phyloP scores from a whole-genome alignment of 108 stramenopile species.

The Aurantiochytrium sp. region DNA sequence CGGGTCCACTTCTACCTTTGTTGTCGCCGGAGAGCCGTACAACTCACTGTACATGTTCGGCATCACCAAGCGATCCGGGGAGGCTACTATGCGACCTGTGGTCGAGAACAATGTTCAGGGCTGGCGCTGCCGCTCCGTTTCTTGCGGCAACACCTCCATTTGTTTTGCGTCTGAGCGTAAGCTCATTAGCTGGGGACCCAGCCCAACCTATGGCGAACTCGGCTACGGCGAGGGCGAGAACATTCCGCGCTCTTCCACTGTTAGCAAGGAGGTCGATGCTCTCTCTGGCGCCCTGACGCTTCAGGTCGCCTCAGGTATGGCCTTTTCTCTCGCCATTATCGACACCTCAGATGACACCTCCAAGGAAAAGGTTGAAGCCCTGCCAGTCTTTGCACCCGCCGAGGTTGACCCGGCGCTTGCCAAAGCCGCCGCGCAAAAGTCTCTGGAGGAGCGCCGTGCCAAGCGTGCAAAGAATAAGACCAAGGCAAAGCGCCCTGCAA shows the following conservation, averaged over 20 bases:
- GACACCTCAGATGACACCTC: neutral
- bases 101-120: neutral
- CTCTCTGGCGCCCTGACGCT: neutral
- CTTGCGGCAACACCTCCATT: neutral
- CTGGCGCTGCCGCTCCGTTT: neutral
- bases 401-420: neutral
- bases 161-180: neutral
- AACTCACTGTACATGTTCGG: constrained; percentile 8
- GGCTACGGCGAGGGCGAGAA: neutral
- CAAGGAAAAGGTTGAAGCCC: neutral
- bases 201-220: constrained; percentile 7
- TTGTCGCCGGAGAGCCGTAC: neutral
- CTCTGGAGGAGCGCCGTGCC: neutral
- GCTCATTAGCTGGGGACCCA: neutral
- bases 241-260: neutral
- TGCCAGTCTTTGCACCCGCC: neutral
- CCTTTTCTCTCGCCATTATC: neutral
- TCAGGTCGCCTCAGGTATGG: neutral
- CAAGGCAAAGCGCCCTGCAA: neutral
- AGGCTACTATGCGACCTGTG: neutral
- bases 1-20: neutral
- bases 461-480: neutral
- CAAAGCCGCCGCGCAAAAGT: constrained; percentile 5
- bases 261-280: neutral
- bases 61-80: neutral